Evolutionary conservation across 75 land plant genomes (phyloP).

Genomic region (Picea sitchensis): DNA sequence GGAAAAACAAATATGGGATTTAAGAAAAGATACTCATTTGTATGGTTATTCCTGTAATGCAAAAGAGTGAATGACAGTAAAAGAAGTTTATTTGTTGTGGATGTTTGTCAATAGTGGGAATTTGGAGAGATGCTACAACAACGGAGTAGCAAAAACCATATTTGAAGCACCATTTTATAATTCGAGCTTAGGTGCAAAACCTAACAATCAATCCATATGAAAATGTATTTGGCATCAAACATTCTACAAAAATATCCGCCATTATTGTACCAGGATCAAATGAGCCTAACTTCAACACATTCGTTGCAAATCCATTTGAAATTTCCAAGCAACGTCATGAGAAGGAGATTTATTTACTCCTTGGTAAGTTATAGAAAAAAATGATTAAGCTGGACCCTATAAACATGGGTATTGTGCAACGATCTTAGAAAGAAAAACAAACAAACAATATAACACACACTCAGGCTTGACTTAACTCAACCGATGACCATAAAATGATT

Average conservation of each 20-base stretch:
- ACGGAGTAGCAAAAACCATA: slow-evolving; percentile 60
- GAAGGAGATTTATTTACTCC: slow-evolving; percentile 74
- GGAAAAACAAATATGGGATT: slow-evolving; percentile 73
- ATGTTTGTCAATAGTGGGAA: slow-evolving; percentile 60
- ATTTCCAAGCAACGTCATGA: slow-evolving; percentile 80
- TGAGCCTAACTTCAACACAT: slow-evolving; percentile 92
- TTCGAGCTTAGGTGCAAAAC: slow-evolving; percentile 62
- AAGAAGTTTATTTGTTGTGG: slow-evolving; percentile 79
- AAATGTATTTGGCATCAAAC: slow-evolving; percentile 79
- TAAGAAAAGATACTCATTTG: slow-evolving; percentile 67
- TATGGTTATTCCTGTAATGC: slow-evolving; percentile 46
- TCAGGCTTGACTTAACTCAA: too few relatives aligned
- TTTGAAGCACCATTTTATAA: slow-evolving; percentile 65
- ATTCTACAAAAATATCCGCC: slow-evolving; percentile 72
- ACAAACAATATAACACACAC: too few relatives aligned
- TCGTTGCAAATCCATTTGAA: slow-evolving; percentile 94
- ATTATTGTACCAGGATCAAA: slow-evolving; percentile 94
- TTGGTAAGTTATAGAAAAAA: slow-evolving; percentile 87
- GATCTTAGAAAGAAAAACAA: slow-evolving; percentile 42
- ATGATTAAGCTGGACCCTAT: slow-evolving; percentile 79
- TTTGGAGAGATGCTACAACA: slow-evolving; percentile 57
- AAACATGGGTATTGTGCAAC: slow-evolving; percentile 62
- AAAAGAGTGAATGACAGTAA: slow-evolving; percentile 82
- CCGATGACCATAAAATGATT: too few relatives aligned
- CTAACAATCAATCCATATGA: slow-evolving; percentile 81